A percentile compares a stretch with the other conserved stretches of the same genome.
Evolutionary conservation across 345 rosid genomes (phyloP).

Genomic region (Aegle marmelos): DNA sequence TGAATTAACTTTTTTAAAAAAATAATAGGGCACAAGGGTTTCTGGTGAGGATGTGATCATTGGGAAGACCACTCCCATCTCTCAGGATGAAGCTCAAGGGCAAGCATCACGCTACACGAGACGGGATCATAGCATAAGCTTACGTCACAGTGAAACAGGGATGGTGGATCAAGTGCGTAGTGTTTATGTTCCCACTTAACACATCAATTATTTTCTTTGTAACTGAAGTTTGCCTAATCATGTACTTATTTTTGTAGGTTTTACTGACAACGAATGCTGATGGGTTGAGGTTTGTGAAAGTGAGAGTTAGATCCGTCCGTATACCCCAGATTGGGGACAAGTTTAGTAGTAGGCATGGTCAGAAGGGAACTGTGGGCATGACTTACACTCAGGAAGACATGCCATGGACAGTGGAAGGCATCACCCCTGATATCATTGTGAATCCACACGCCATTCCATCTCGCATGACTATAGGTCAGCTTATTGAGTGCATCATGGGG

Average conservation of each 20-base stretch:
- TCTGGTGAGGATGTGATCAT: constrained; percentile 97
- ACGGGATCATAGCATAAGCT: constrained; percentile 96
- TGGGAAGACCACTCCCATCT: constrained; percentile 90
- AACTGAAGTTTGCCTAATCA: background rate
- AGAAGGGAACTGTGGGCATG: constrained; percentile 99
- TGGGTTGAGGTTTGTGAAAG: constrained; percentile 97
- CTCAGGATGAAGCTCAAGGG: constrained; percentile 93
- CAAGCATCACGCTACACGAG: constrained; percentile 70
- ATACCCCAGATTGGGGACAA: constrained; percentile 98
- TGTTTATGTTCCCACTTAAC: background rate
- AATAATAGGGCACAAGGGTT: constrained; percentile 95
- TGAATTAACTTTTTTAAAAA: background rate
- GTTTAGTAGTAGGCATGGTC: constrained; percentile 97
- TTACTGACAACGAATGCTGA: constrained; percentile 95
- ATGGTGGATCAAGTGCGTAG: constrained; percentile 90
- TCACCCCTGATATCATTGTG: constrained; percentile 88
- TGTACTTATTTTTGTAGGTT: constrained; percentile 46
- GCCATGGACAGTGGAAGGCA: constrained; percentile 99
- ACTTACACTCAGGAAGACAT: constrained; percentile 98
- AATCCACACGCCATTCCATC: constrained; percentile 99
- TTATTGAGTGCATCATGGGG: constrained; percentile 98
- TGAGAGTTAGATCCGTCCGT: constrained; percentile 92
- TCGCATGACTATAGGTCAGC: constrained; percentile 99
- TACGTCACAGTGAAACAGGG: constrained; percentile 96
- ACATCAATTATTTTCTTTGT: background rate